Base-by-base conservation (phyloP, 148 eudicot genomes). In the Pharnaceum exiguum region DNA sequence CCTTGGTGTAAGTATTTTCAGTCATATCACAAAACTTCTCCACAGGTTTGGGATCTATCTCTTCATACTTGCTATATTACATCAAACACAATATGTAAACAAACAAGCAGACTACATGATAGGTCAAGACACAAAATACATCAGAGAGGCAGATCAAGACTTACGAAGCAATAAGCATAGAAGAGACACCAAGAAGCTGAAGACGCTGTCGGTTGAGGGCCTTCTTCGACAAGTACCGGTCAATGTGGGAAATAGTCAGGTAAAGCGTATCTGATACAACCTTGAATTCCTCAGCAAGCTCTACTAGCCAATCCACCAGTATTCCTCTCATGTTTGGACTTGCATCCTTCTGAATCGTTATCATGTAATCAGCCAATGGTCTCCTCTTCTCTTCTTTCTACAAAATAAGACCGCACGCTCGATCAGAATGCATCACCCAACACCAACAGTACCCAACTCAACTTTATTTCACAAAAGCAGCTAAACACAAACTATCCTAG, bases 141-240 rank as follows among this genome's bases (percentile, higher is more conserved):
- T 12, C 35, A 31, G 30, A 28, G 19, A 7, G 7, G 32, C 3
- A 23, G 35, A 52, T 53, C 29, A 3, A 23, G 8, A 64, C 98
- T 73, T 87, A 91, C 98, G 98, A 77, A 55, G 98, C 98, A 62
- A 93, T 76, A 10, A 93, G 96, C 95, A 93, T 88, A 15, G 95
- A 79, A 4, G 98, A 76, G 62, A 93, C 89, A 54, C 98, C 98
- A 5, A 93, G 82, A 60, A 93, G 85, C 75, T 93, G 98, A 40
- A 93, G 96, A 29, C 45, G 71, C 57, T 83, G 86, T 51, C 94
- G 71, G 38, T 59, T 74, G 35, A 93, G 61, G n/a, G 66, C 75
- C 62, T 83, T 85, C 22, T 22, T 23, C 0, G 98, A 93, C 40
- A 93, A 55, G 59, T 67, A 93, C 49, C 87, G 74, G 72, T 93